These are phyloP conservation scores for Phlegmacium glaucopus DNA, from an alignment of 768 basidiomycete genomes.

Conservation along the genomic window DNA sequence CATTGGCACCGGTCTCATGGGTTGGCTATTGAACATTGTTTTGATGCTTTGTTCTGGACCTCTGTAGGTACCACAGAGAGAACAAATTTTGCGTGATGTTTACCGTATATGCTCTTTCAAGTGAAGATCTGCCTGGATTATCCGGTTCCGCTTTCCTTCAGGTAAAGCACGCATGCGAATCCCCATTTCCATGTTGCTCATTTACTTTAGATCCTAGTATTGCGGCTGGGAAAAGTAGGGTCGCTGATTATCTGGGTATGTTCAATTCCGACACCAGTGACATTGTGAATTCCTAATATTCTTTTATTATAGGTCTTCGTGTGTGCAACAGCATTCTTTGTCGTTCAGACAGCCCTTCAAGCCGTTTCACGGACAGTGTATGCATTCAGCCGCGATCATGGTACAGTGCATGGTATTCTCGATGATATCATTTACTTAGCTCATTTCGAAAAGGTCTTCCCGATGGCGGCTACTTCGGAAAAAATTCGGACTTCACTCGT, in stretches of 20 bases:
- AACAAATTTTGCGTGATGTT: neutral
- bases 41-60: slow-evolving; percentile 81
- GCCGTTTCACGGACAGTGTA: slow-evolving; percentile 80
- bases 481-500: slow-evolving; percentile 55
- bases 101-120: slow-evolving; percentile 18
- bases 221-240: slow-evolving; percentile 74
- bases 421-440: too few species aligned
- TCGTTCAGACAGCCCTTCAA: slow-evolving; percentile 77
- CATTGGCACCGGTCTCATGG: slow-evolving; percentile 71
- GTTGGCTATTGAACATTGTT: slow-evolving; percentile 87
- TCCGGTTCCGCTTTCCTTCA: slow-evolving; percentile 74
- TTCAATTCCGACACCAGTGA: neutral
- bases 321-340: slow-evolving; percentile 86
- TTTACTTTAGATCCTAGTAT: slow-evolving; percentile 60
- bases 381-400: slow-evolving; percentile 81
- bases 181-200: neutral
- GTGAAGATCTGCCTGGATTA: slow-evolving; percentile 62
- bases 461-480: slow-evolving; percentile 75
- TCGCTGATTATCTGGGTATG: slow-evolving; percentile 75
- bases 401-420: slow-evolving; percentile 22
- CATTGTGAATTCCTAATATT: neutral
- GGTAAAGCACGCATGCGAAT: slow-evolving; percentile 23
- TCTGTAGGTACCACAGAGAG: slow-evolving; percentile 43
- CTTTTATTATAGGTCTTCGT: slow-evolving; percentile 68
- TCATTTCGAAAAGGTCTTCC: slow-evolving; percentile 50